Evolutionary conservation across 371 early-diverging fungal genomes (phyloP).

Genomic region (Mortierella sp.): DNA sequence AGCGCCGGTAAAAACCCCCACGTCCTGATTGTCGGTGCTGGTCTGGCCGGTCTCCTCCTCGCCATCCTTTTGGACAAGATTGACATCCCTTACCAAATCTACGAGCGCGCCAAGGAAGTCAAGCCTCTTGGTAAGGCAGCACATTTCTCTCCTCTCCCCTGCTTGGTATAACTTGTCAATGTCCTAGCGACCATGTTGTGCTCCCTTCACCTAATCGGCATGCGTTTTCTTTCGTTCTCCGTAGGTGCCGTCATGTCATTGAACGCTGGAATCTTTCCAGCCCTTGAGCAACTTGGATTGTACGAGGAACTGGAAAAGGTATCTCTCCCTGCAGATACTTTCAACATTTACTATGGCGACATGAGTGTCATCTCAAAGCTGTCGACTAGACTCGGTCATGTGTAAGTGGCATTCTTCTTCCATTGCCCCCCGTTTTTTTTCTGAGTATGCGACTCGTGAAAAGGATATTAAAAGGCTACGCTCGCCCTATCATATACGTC

Average conservation of each 20-base stretch:
- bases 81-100: slow-evolving; percentile 1
- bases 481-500: not conserved
- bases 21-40: not conserved
- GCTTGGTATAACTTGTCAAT: too few relatives aligned
- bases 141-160: too few relatives aligned
- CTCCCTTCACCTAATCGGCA: too few relatives aligned
- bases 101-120: not conserved
- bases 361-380: not conserved
- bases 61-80: slow-evolving; percentile 4
- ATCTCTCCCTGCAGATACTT: not conserved
- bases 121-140: not conserved
- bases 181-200: too few relatives aligned
- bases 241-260: slow-evolving; percentile 15
- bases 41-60: slow-evolving; percentile 4
- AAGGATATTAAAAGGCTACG: too few relatives aligned
- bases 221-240: not conserved
- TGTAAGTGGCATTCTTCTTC: not conserved
- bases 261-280: slow-evolving; percentile 13
- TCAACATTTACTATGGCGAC: not conserved
- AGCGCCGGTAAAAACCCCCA: slow-evolving; percentile 8
- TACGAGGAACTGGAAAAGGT: not conserved
- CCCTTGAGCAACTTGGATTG: slow-evolving; percentile 11
- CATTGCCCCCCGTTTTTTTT: too few relatives aligned
- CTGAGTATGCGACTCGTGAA: too few relatives aligned
- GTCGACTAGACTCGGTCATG: not conserved